Evolutionary conservation across 495 filamentous ascomycete species (phyloP).

Genomic region (Bombardia bombarda): DNA sequence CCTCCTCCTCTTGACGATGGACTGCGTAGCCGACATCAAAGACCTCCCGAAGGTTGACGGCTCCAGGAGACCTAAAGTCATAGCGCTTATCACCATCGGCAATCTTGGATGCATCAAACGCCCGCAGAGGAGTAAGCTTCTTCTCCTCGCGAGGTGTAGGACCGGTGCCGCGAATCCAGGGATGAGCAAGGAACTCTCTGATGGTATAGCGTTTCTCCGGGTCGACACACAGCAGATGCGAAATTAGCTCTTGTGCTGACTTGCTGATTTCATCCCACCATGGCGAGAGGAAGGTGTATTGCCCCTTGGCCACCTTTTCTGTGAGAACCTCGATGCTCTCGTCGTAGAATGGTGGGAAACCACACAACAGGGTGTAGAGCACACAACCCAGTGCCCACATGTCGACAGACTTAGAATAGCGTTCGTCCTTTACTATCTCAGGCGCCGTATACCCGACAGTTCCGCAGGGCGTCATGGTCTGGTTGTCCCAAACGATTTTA

Average conservation of each 20-base stretch:
- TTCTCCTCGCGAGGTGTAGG: slow-evolving; percentile 55
- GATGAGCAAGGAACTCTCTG: slow-evolving; percentile 78
- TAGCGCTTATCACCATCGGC: slow-evolving; percentile 56
- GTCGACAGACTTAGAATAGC: slow-evolving; percentile 97
- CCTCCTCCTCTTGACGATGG: slow-evolving; percentile 92
- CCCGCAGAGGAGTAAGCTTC: slow-evolving; percentile 35
- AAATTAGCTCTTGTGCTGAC: slow-evolving; percentile 86
- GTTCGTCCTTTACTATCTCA: slow-evolving; percentile 97
- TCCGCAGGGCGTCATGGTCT: slow-evolving; percentile 98
- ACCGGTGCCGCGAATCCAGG: slow-evolving; percentile 70
- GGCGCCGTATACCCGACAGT: slow-evolving; percentile 98
- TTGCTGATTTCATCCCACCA: slow-evolving; percentile 99
- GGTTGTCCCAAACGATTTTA: slow-evolving; percentile 95
- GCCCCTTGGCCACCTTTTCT: slow-evolving; percentile 92
- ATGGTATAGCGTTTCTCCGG: slow-evolving; percentile 88
- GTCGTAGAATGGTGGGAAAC: slow-evolving; percentile 98
- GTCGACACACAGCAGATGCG: slow-evolving; percentile 87
- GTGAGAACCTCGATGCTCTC: slow-evolving; percentile 96
- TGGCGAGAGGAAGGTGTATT: slow-evolving; percentile 95
- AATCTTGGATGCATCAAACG: slow-evolving; percentile 48
- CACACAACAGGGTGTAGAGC: slow-evolving; percentile 91
- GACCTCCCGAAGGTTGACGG: slow-evolving; percentile 89
- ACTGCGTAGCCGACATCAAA: slow-evolving; percentile 97
- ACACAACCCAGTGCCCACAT: slow-evolving; percentile 99
- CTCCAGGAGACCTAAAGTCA: slow-evolving; percentile 95